phyloP scores from a whole-genome alignment of 345 rosid species.

The Melaleuca quinquenervia region DNA sequence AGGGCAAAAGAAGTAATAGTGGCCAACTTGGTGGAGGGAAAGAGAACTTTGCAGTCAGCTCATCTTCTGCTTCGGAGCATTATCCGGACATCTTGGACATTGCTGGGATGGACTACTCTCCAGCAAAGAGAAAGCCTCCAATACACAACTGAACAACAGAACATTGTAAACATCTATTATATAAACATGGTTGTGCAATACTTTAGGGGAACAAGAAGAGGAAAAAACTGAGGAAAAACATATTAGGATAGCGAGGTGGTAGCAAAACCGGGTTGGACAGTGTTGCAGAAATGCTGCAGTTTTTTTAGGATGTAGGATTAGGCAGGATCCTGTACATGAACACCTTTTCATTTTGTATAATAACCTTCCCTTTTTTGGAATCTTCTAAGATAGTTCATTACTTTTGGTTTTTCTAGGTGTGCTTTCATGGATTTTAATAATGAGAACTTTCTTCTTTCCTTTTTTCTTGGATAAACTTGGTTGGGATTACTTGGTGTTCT shows the following conservation, averaged over 20 bases:
- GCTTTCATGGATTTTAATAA: not conserved
- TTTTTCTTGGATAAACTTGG: not conserved
- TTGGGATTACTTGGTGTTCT: not conserved
- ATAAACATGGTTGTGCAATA: not conserved
- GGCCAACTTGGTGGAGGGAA: not conserved
- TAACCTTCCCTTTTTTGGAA: not conserved
- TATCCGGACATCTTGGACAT: slow-evolving; percentile 17
- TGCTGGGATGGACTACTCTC: slow-evolving; percentile 44
- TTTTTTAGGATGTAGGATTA: slow-evolving; percentile 10
- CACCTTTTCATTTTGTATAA: not conserved
- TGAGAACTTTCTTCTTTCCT: not conserved
- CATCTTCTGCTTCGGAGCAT: not conserved
- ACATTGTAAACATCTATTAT: not conserved
- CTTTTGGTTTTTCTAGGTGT: not conserved
- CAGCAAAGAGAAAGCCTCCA: slow-evolving; percentile 46
- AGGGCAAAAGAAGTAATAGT: not conserved
- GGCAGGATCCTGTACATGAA: not conserved
- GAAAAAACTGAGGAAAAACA: not conserved
- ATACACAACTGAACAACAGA: slow-evolving; percentile 27
- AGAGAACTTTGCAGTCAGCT: slow-evolving; percentile 1
- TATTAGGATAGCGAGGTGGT: not conserved
- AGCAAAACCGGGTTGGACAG: slow-evolving; percentile 12
- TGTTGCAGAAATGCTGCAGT: slow-evolving; percentile 37
- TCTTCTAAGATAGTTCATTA: not conserved
- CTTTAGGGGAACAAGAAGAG: not conserved